Conservation (phyloP, 768 basidiomycete genomes). For the Phanerochaete carnosa region DNA sequence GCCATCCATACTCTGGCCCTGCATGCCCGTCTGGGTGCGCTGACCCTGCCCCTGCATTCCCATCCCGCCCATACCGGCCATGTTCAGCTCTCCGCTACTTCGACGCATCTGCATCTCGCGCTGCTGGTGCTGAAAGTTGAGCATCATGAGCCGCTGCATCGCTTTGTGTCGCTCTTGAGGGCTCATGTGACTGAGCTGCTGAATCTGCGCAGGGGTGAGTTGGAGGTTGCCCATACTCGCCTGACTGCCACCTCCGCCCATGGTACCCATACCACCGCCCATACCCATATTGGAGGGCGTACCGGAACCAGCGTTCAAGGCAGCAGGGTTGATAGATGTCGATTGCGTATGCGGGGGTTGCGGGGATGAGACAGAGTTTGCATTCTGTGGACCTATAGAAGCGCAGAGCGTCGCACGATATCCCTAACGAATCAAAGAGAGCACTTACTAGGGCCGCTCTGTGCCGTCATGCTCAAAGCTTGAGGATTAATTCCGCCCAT, state of each 20-base stretch:
- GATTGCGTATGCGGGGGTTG: neutral
- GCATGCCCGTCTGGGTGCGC: neutral
- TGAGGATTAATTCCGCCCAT: conserved; percentile 24
- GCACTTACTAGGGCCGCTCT: neutral
- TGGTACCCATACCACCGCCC: conserved; percentile 10
- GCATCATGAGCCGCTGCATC: conserved; percentile 18
- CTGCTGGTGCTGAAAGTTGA: conserved; percentile 20
- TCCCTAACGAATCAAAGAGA: neutral
- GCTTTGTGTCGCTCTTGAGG: conserved; percentile 25
- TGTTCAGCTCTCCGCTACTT: conserved; percentile 7
- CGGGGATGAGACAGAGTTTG: neutral
- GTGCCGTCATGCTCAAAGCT: conserved; percentile 6
- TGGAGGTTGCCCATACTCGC: conserved; percentile 11
- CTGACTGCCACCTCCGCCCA: neutral
- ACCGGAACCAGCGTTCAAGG: neutral
- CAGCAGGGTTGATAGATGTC: neutral
- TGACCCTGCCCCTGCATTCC: neutral
- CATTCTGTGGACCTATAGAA: neutral
- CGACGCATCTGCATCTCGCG: conserved; percentile 15
- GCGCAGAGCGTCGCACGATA: neutral
- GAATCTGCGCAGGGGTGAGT: conserved; percentile 18
- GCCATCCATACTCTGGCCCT: conserved; percentile 6
- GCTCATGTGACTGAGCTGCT: conserved; percentile 27
- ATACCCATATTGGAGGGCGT: conserved; percentile 19
- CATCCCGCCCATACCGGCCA: neutral